Conservation (phyloP, 2,329 filamentous ascomycete species). For the Calonectria pteridis region DNA sequence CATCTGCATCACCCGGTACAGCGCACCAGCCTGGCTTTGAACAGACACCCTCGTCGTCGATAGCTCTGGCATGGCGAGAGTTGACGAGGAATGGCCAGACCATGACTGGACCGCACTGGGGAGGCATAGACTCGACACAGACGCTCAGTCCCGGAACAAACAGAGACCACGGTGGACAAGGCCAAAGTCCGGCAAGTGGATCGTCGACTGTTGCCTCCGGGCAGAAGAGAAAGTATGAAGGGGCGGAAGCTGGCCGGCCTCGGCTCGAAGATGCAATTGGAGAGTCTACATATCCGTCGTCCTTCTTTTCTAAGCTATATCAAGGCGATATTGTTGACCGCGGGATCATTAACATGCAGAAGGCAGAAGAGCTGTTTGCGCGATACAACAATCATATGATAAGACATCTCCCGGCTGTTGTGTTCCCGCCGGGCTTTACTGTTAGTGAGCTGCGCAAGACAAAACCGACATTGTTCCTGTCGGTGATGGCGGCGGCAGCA, state of each 20-base stretch:
- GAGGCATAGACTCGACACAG: conserved; percentile 29
- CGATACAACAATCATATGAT: conserved; percentile 72
- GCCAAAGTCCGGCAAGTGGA: conserved; percentile 26
- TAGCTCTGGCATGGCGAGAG: conserved; percentile 20
- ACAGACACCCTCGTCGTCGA: conserved; percentile 12
- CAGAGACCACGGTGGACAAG: conserved; percentile 32
- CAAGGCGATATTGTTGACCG: conserved; percentile 68
- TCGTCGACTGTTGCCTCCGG: conserved; percentile 33
- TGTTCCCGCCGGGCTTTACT: conserved; percentile 67
- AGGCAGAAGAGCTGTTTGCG: conserved; percentile 67
- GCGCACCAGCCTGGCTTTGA: conserved; percentile 21
- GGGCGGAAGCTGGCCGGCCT: conserved; percentile 32
- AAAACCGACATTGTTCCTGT: conserved; percentile 77
- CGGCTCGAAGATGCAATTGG: conserved; percentile 30
- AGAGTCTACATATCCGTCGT: conserved; percentile 30
- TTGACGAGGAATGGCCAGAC: conserved; percentile 25
- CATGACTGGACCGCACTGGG: conserved; percentile 32
- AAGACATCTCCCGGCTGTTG: conserved; percentile 71
- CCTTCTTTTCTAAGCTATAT: conserved; percentile 41
- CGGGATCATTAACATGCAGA: conserved; percentile 68
- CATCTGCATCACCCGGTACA: conserved; percentile 27
- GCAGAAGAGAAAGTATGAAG: conserved; percentile 50
- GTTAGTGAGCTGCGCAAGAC: conserved; percentile 67
- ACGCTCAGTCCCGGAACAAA: conserved; percentile 13
- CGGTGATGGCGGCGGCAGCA: conserved; percentile 75